Conservation (phyloP, 208 protist genomes). For the Leishmania mexicana region DNA sequence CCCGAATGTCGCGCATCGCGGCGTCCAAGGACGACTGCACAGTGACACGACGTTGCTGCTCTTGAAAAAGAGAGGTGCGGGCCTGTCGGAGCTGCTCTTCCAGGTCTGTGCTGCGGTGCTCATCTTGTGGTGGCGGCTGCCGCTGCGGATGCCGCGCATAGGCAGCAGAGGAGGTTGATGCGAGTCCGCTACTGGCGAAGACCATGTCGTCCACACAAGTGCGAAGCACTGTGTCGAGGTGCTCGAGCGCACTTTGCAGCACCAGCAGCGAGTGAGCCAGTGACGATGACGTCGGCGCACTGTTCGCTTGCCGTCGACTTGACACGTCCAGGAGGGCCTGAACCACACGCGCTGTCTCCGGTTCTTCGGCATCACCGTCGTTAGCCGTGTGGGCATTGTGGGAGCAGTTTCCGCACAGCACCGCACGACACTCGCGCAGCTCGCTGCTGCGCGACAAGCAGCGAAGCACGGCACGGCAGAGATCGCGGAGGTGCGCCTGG, state of each 20-base stretch:
- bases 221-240: slow-evolving; percentile 11
- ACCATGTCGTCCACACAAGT: slow-evolving; percentile 20
- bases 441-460: slow-evolving; percentile 20
- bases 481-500: not conserved
- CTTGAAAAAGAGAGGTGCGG: not conserved
- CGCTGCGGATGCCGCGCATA: not conserved
- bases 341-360: not conserved
- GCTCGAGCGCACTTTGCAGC: slow-evolving; percentile 1
- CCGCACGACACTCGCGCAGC: slow-evolving; percentile 8
- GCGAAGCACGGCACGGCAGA: not conserved
- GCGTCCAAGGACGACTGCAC: not conserved
- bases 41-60: not conserved
- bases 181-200: not conserved
- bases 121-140: not conserved
- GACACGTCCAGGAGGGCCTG: not conserved
- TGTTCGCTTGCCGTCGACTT: not conserved
- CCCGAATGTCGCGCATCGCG: not conserved
- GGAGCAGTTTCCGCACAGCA: not conserved
- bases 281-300: not conserved
- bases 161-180: not conserved
- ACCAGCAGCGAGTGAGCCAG: not conserved
- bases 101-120: not conserved
- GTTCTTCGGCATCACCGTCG: not conserved
- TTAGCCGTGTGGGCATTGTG: not conserved
- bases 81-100: not conserved